Conservation (phyloP, 129 eudicot genomes). For the Arctium minus region DNA sequence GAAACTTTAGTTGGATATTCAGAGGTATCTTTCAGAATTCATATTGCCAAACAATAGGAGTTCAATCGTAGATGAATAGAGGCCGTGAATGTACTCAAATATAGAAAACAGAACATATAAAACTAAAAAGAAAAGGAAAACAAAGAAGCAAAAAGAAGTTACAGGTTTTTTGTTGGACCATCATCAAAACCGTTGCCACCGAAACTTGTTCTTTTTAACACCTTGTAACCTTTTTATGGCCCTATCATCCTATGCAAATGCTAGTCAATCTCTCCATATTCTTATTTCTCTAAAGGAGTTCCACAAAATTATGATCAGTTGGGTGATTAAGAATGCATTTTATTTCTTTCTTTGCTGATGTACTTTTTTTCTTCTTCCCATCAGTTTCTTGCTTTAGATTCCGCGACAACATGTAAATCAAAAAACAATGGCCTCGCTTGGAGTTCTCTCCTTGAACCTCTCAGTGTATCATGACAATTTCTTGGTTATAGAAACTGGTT, state of each 20-base stretch:
- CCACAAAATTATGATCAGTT: background rate
- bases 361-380: background rate
- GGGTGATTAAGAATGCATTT: background rate
- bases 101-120: background rate
- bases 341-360: background rate
- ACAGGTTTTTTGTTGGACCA: background rate
- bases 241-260: background rate
- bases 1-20: background rate
- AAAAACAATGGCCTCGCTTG: background rate
- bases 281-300: background rate
- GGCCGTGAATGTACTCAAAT: conserved; percentile 4
- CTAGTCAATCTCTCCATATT: background rate
- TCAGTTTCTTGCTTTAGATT: background rate
- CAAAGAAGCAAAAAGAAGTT: conserved; percentile 5
- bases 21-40: background rate
- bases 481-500: background rate
- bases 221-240: background rate
- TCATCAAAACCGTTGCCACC: background rate
- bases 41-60: conserved; percentile 6
- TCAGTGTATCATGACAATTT: background rate
- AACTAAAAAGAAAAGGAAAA: background rate
- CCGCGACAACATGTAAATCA: background rate
- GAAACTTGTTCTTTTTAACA: background rate
- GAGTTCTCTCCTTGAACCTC: background rate
- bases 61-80: background rate